These are phyloP conservation scores for Ilyonectria destructans DNA, from an alignment of 2,329 filamentous ascomycete species.

Conservation along the genomic window DNA sequence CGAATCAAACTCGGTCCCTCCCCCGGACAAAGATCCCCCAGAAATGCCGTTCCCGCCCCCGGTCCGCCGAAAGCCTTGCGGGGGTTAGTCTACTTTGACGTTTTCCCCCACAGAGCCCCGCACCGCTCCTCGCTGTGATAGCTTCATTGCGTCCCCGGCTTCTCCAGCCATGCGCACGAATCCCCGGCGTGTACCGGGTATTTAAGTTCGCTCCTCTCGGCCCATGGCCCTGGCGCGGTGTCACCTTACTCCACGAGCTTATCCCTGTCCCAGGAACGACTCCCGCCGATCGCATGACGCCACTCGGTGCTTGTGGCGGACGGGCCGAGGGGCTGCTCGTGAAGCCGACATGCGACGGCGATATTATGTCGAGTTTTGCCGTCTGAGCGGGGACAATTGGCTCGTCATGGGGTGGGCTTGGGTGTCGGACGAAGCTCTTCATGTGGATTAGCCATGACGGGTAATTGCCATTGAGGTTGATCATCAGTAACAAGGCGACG, in stretches of 20 bases:
- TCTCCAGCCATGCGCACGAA: constrained; percentile 28
- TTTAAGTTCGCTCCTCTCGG: constrained; percentile 6
- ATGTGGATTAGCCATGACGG: constrained; percentile 6
- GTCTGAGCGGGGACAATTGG: constrained; percentile 5
- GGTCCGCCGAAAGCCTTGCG: constrained; percentile 12
- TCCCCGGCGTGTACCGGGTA: constrained; percentile 17
- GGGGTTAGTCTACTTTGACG: background rate
- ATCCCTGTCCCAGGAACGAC: background rate
- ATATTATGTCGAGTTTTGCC: constrained; percentile 33
- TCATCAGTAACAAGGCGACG: background rate
- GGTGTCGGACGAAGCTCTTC: constrained; percentile 17
- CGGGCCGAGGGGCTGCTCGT: background rate
- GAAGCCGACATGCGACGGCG: constrained; percentile 26
- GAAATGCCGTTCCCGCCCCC: constrained; percentile 21
- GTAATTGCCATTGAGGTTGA: constrained; percentile 2
- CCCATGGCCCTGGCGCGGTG: background rate
- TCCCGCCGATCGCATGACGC: constrained; percentile 23
- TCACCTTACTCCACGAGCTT: background rate
- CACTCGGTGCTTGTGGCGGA: constrained; percentile 10
- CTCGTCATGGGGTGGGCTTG: constrained; percentile 12
- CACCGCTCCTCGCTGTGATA: constrained; percentile 6
- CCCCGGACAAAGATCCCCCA: constrained; percentile 23
- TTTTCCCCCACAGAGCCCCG: constrained; percentile 16
- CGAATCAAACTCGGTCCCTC: constrained; percentile 29
- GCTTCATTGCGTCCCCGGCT: background rate